These are phyloP conservation scores for Daphne laureola DNA, from an alignment of 441 rosid genomes.

Conservation along the genomic window DNA sequence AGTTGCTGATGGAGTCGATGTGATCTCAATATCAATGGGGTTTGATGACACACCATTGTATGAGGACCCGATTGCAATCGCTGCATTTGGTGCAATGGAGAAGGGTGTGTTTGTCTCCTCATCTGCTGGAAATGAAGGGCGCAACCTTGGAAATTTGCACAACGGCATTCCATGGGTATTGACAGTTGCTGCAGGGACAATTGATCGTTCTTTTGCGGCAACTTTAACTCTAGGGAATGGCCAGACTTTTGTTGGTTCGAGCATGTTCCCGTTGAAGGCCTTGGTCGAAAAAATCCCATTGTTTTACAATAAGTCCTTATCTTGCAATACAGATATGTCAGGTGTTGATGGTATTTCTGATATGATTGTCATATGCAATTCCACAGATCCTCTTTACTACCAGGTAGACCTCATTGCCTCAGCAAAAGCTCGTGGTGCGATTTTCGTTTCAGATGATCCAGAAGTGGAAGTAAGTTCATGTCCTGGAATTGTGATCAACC, in stretches of 20 bases:
- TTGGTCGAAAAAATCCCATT: conserved; percentile 13
- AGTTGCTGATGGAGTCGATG: conserved; percentile 42
- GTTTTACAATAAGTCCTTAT: conserved; percentile 23
- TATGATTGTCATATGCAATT: conserved; percentile 27
- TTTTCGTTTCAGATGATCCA: conserved; percentile 28
- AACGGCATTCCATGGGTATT: conserved; percentile 49
- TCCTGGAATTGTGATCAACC: conserved; percentile 28
- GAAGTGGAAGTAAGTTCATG: not conserved
- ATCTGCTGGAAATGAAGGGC: conserved; percentile 43
- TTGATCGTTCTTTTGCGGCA: conserved; percentile 38
- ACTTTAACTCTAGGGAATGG: conserved; percentile 30
- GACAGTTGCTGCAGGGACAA: conserved; percentile 45
- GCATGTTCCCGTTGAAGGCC: conserved; percentile 33
- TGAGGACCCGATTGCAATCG: conserved; percentile 44
- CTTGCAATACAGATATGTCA: conserved; percentile 27
- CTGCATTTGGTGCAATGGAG: conserved; percentile 49
- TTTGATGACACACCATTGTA: conserved; percentile 29
- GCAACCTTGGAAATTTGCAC: conserved; percentile 24
- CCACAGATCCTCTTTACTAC: not conserved
- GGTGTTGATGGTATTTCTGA: not conserved
- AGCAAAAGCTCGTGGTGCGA: conserved; percentile 22
- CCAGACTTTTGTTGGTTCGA: conserved; percentile 23
- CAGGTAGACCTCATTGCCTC: conserved; percentile 13
- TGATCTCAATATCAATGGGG: conserved; percentile 49
- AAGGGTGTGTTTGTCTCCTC: conserved; percentile 36